A percentile compares a stretch with the other conserved stretches of the same genome.
phyloP scores from a whole-genome alignment of 352 stramenopile genomes.

The Globisporangium spinosum region DNA sequence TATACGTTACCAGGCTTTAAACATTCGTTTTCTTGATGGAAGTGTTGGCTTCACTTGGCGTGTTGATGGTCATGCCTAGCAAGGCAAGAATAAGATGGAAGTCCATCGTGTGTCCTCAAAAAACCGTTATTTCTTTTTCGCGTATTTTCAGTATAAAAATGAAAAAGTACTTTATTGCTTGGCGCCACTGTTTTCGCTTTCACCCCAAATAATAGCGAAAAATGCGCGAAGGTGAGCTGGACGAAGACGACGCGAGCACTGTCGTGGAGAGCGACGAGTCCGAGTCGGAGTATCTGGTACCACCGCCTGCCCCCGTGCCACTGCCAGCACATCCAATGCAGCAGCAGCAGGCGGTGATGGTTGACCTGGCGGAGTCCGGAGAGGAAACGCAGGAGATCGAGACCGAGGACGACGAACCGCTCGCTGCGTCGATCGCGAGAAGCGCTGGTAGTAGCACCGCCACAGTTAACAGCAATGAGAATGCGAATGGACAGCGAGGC shows the following conservation, averaged over 20 bases:
- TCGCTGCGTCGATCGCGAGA: not conserved
- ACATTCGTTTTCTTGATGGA: too few species aligned
- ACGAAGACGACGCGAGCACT: not conserved
- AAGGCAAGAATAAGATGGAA: too few species aligned
- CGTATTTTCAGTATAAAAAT: too few species aligned
- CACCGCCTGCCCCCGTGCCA: too few species aligned
- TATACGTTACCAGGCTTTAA: not conserved
- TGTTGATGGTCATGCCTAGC: too few species aligned
- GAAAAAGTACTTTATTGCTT: not conserved
- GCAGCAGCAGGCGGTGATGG: not conserved
- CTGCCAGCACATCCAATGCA: not conserved
- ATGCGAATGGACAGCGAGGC: not conserved
- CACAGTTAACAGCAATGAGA: not conserved
- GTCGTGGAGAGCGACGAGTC: not conserved
- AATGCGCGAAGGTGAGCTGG: not conserved
- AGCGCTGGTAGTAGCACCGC: not conserved
- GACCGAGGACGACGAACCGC: constrained; percentile 1
- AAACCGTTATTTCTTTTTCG: too few species aligned
- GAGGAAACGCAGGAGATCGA: constrained; percentile 10
- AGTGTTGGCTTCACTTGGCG: too few species aligned
- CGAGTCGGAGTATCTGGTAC: not conserved
- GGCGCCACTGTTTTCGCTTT: not conserved
- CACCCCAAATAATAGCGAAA: not conserved
- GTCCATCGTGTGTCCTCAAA: too few species aligned
- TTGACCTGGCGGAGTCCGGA: not conserved